Percentiles rank a stretch among this genome's conserved stretches.
Evolutionary conservation across 345 rosid species (phyloP).

Genomic region (Brassica napus): DNA sequence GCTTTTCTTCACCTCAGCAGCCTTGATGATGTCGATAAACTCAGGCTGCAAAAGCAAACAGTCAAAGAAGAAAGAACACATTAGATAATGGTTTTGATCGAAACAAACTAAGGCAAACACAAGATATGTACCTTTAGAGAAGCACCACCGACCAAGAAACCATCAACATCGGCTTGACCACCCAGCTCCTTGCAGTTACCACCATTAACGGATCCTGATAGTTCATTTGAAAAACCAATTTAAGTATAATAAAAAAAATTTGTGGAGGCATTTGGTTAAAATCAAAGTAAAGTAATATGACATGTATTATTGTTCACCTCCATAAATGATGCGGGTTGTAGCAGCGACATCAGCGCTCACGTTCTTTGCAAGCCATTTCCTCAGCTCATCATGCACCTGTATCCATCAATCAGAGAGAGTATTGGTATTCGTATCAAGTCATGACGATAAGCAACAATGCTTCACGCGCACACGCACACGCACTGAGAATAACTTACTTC

Average conservation of each 20-base stretch:
- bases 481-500: conserved; percentile 61
- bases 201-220: conserved; percentile 74
- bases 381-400: conserved; percentile 78
- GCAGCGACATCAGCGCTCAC: conserved; percentile 69
- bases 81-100: not conserved
- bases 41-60: conserved; percentile 33
- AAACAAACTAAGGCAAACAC: not conserved
- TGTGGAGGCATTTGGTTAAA: not conserved
- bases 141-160: conserved; percentile 93
- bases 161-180: conserved; percentile 73
- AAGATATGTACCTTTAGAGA: conserved; percentile 59
- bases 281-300: not conserved
- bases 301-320: conserved; percentile 54
- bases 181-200: conserved; percentile 86
- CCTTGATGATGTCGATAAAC: conserved; percentile 43
- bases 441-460: conserved; percentile 3
- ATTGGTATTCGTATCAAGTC: not conserved
- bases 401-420: not conserved
- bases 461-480: not conserved
- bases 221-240: too few species aligned
- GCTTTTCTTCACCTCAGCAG: conserved; percentile 42
- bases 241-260: too few species aligned
- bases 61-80: not conserved
- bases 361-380: conserved; percentile 83
- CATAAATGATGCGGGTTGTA: conserved; percentile 78